Conservation (phyloP, 495 filamentous ascomycete species). For the Neurospora sp. region DNA sequence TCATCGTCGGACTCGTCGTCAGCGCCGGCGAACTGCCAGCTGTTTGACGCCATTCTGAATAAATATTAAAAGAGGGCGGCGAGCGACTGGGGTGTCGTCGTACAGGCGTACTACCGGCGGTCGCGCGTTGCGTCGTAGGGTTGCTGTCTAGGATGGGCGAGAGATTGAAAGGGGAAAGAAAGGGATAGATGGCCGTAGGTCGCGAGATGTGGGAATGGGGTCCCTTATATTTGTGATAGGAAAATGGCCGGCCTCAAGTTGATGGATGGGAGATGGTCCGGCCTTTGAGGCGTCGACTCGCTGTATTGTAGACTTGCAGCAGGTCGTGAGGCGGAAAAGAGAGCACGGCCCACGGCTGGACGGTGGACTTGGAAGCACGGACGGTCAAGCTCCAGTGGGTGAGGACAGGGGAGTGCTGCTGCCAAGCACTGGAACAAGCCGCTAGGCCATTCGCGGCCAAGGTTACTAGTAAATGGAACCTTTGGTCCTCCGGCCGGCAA, state of each 20-base stretch:
- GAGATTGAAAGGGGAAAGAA: not conserved
- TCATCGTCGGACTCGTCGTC: constrained; percentile 68
- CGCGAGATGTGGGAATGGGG: not conserved
- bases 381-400: not conserved
- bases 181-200: not conserved
- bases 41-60: constrained; percentile 19
- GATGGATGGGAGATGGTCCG: not conserved
- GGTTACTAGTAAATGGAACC: not conserved
- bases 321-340: not conserved
- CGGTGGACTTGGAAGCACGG: not conserved
- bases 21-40: constrained; percentile 13
- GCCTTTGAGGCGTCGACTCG: not conserved
- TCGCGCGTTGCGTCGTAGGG: not conserved
- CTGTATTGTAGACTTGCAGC: not conserved
- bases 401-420: not conserved
- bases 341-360: not conserved
- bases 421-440: not conserved
- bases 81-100: not conserved
- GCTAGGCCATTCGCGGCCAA: not conserved
- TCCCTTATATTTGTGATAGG: not conserved
- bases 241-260: not conserved
- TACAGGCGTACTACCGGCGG: not conserved
- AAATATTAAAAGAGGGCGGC: not conserved
- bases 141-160: not conserved
- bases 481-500: not conserved